A percentile compares a stretch with the other conserved stretches of the same genome.
phyloP scores from a whole-genome alignment of 176 grass and related monocot genomes.

The barley (Hordeum vulgare) region MorexV3_pseudomolecules_assembly NC_058520.1:341791898-341792397 shows the following conservation, averaged over 20 bases:
- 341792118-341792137: background rate
- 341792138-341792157: background rate
- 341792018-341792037: no score
- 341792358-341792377: background rate
- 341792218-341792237: background rate
- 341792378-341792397: slow-evolving; percentile 7
- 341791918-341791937: no score
- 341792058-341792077: no score
- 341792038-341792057: no score
- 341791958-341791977: no score
- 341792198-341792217: background rate
- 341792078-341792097: no score
- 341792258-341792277: background rate
- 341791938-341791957: no score
- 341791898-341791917: no score
- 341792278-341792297: background rate
- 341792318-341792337: background rate
- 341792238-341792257: slow-evolving; percentile 18
- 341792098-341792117: no score
- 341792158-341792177: background rate
- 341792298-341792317: background rate
- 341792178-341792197: background rate
- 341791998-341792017: no score
- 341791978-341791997: no score
- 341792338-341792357: background rate